These are phyloP conservation scores for Pichia sp. DNA, from an alignment of 1,139 yeast genomes.

Conservation along the genomic window DNA sequence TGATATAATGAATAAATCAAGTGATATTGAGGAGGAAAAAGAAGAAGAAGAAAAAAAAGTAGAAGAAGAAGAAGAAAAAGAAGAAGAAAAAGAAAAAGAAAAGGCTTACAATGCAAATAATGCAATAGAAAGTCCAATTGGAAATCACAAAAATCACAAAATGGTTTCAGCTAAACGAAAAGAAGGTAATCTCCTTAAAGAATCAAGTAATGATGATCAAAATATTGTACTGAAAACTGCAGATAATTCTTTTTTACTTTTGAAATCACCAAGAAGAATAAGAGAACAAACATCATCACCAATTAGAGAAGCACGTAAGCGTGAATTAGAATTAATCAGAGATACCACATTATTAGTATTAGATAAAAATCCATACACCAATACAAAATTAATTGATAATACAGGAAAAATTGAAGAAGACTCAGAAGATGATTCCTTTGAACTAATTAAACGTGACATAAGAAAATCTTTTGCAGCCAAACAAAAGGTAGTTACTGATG, in stretches of 20 bases:
- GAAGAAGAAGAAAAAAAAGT: neutral
- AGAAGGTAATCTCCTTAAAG: too few relatives aligned
- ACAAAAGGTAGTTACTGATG: conserved; percentile 4
- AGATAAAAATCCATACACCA: neutral
- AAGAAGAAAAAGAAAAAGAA: neutral
- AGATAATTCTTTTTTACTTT: conserved; percentile 16
- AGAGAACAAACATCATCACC: conserved; percentile 20
- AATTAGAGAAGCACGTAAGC: conserved; percentile 13
- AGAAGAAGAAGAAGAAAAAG: neutral
- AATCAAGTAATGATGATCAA: neutral
- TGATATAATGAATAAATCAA: conserved; percentile 13
- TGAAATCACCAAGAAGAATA: conserved; percentile 24
- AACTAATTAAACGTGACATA: conserved; percentile 27
- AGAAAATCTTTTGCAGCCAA: conserved; percentile 28
- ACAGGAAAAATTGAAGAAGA: too few relatives aligned
- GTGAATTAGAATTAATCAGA: conserved; percentile 18
- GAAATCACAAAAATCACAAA: too few relatives aligned
- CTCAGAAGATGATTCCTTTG: conserved; percentile 24
- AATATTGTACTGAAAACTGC: neutral
- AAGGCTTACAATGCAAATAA: too few relatives aligned
- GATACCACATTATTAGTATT: conserved; percentile 16
- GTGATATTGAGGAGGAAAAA: neutral
- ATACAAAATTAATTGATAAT: too few relatives aligned
- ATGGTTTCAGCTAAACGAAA: too few relatives aligned
- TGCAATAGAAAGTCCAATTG: too few relatives aligned